Conservation (phyloP, 805 yeast genomes). For the Suhomyces canberraensis region DNA sequence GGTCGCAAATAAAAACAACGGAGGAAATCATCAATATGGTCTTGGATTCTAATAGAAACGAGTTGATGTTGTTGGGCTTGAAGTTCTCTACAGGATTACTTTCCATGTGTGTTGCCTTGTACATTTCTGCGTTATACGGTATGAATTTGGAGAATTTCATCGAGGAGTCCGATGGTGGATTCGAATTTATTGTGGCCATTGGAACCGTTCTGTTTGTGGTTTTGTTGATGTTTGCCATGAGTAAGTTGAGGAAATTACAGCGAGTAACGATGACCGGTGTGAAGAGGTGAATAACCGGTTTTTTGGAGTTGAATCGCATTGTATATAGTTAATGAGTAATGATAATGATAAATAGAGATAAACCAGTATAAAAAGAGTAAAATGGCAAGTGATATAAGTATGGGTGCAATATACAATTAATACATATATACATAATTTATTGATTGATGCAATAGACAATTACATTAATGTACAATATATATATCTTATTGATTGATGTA, state of each 20-base stretch:
- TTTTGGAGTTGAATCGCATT: too few relatives aligned
- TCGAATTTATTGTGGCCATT: conserved; percentile 41
- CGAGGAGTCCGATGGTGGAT: conserved; percentile 77
- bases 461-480: too few relatives aligned
- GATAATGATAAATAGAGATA: conserved; percentile 1
- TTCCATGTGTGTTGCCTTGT: conserved; percentile 76
- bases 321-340: conserved; percentile 2
- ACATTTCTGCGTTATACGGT: conserved; percentile 85
- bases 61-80: conserved; percentile 83
- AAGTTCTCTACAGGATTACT: conserved; percentile 80
- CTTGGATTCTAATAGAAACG: conserved; percentile 89
- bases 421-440: too few relatives aligned
- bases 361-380: too few relatives aligned
- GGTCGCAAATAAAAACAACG: conserved; percentile 83
- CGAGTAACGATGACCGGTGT: conserved; percentile 65
- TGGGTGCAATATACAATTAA: too few relatives aligned
- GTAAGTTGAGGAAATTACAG: conserved; percentile 61
- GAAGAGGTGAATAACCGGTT: neutral
- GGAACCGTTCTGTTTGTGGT: conserved; percentile 42
- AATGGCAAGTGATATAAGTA: too few relatives aligned
- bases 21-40: conserved; percentile 94
- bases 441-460: too few relatives aligned
- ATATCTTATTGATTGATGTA: too few relatives aligned
- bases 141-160: conserved; percentile 93
- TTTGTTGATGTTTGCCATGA: conserved; percentile 53